Evolutionary conservation across 2,329 filamentous ascomycete genomes (phyloP), one percentile per base, ranked within the genome.

Genomic region (Arthrobotrys musiformis): DNA sequence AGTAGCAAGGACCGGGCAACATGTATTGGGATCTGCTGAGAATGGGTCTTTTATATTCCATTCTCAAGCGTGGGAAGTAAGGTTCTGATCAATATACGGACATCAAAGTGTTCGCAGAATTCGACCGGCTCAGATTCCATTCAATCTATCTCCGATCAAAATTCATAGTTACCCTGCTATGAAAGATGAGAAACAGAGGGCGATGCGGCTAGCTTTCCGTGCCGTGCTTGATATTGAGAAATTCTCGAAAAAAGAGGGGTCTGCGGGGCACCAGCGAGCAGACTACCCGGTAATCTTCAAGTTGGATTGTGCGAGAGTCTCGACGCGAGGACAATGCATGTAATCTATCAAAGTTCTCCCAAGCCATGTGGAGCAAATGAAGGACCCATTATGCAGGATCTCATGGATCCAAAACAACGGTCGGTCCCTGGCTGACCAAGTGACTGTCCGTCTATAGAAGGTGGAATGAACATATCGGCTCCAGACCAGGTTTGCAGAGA

Each of bases 241-340:
- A 33, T 33, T 67, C 54, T 50, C 48, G 17, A 72, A 79, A 80
- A 62, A 62, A 80, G 81, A 40, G 83, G 85, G 78, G 80, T 75
- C 6, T 33, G 24, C 50, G 15, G 50, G 17, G 26, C 24, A 56
- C 17, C n/a, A 26, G 17, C 15, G 24, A n/a, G n/a, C n/a, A n/a
- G n/a, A n/a, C n/a, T 26, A 46, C 24, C 42, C 8, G 19, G 42
- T 46, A 11, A 46, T 46, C 42, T 46, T 24, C 17, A 46, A 46
- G 42, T 22, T 19, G n/a, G n/a, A 46, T 19, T 2, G 22, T 24
- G 42, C 42, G 17, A 11, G 17, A 24, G 42, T 15, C 8, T 46
- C 42, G 19, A 37, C 33, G 33, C 15, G 8, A 24, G 22, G 6
- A 46, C 22, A 8, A 46, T 24, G 42, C 42, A 46, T 22, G 19